These are phyloP conservation scores for Suillus decipiens DNA, from an alignment of 768 basidiomycete genomes.

Conservation along the genomic window DNA sequence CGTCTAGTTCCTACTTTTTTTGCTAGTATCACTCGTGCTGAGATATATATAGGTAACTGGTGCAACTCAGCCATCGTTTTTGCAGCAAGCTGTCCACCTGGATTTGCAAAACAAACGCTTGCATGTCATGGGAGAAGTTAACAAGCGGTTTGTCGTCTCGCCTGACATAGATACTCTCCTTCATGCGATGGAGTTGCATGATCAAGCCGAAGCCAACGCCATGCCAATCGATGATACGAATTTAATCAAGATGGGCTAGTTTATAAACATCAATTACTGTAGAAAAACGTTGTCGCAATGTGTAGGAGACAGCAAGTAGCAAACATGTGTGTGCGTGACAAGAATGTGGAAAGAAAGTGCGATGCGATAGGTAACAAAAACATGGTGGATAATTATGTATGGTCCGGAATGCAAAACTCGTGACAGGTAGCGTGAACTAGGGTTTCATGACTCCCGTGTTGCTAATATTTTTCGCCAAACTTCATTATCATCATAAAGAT, in stretches of 20 bases:
- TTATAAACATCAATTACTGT: slow-evolving; percentile 12
- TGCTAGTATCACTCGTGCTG: not conserved
- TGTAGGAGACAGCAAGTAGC: not conserved
- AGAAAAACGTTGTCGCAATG: not conserved
- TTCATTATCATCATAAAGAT: slow-evolving; percentile 27
- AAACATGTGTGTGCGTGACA: not conserved
- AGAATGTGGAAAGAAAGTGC: slow-evolving; percentile 8
- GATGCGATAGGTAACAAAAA: slow-evolving; percentile 9
- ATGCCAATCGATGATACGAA: slow-evolving; percentile 43
- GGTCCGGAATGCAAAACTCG: not conserved
- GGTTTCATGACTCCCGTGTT: slow-evolving; percentile 27
- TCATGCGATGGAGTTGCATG: slow-evolving; percentile 58
- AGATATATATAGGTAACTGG: slow-evolving; percentile 61
- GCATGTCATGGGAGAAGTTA: slow-evolving; percentile 81
- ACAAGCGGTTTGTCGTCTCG: slow-evolving; percentile 80
- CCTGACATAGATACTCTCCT: slow-evolving; percentile 82
- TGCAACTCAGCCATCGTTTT: slow-evolving; percentile 83
- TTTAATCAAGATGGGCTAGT: slow-evolving; percentile 57
- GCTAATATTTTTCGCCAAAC: slow-evolving; percentile 39
- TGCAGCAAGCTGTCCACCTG: slow-evolving; percentile 82
- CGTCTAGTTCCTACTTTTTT: not conserved
- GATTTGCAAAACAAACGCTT: slow-evolving; percentile 60
- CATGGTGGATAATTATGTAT: slow-evolving; percentile 5
- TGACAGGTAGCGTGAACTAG: not conserved
- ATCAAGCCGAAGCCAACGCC: slow-evolving; percentile 31